These are phyloP conservation scores for Craspedostauros australis DNA, from an alignment of 108 stramenopile species.

Conservation along the genomic window DNA sequence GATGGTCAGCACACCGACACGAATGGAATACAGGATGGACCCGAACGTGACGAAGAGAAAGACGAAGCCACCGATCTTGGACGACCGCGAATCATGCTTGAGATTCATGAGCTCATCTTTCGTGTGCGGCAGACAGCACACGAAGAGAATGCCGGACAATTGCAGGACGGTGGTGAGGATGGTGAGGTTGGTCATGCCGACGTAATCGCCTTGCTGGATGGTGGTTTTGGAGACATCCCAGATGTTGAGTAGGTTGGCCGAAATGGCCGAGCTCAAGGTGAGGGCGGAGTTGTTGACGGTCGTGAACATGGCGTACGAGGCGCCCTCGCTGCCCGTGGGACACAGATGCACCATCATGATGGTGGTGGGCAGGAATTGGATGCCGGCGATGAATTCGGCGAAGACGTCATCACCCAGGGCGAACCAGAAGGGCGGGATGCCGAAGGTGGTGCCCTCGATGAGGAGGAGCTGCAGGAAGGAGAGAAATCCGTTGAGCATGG, in stretches of 20 bases:
- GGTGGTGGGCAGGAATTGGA: slow-evolving; percentile 46
- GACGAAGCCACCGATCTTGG: slow-evolving; percentile 63
- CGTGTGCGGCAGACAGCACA: slow-evolving; percentile 59
- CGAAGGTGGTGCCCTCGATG: slow-evolving; percentile 75
- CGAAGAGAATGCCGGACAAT: slow-evolving; percentile 63
- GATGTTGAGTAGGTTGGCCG: slow-evolving; percentile 55
- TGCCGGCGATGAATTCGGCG: slow-evolving; percentile 64
- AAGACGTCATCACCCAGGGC: slow-evolving; percentile 84
- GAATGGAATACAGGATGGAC: slow-evolving; percentile 67
- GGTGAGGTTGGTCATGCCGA: slow-evolving; percentile 72
- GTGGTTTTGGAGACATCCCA: slow-evolving; percentile 78
- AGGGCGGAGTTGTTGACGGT: slow-evolving; percentile 67
- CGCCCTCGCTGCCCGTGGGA: slow-evolving; percentile 70
- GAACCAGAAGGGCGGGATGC: slow-evolving; percentile 64
- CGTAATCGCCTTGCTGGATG: slow-evolving; percentile 43
- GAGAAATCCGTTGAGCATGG: slow-evolving; percentile 67
- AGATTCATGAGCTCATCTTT: slow-evolving; percentile 68
- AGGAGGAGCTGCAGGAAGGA: slow-evolving; percentile 66
- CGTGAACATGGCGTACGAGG: slow-evolving; percentile 85
- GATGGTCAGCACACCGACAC: slow-evolving; percentile 70
- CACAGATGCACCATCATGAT: slow-evolving; percentile 80
- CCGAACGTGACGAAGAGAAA: slow-evolving; percentile 63
- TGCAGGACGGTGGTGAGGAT: slow-evolving; percentile 68
- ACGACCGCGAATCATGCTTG: slow-evolving; percentile 40
- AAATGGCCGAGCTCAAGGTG: slow-evolving; percentile 44